Conservation (phyloP, 169 alveolate species). For the Plasmodium ovale region DNA sequence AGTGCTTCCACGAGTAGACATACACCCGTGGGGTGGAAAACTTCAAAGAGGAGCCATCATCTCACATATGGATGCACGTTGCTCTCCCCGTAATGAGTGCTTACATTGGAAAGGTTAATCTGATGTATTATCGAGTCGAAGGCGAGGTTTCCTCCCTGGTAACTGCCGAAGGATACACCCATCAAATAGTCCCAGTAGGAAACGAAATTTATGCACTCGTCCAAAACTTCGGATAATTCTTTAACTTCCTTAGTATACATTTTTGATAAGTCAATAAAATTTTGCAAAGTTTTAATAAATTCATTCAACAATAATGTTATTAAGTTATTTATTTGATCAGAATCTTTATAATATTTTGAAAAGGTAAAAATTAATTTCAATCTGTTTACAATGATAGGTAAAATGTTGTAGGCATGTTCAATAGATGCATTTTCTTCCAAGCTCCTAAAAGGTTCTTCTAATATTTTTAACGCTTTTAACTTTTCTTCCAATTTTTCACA, state of each 20-base stretch:
- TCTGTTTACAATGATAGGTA: conserved; percentile 65
- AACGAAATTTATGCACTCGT: conserved; percentile 69
- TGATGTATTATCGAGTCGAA: conserved; percentile 28
- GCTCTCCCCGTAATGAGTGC: no score
- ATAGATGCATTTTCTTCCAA: conserved; percentile 25
- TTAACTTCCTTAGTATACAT: conserved; percentile 65
- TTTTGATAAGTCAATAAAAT: conserved; percentile 60
- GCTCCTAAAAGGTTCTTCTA: conserved; percentile 61
- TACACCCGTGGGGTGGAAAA: no score
- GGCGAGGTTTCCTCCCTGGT: conserved; percentile 7
- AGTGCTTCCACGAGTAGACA: no score
- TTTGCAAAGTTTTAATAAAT: conserved; percentile 51
- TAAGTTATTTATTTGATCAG: conserved; percentile 58
- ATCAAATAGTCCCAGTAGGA: conserved; percentile 63
- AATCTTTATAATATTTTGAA: conserved; percentile 70
- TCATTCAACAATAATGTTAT: conserved; percentile 60
- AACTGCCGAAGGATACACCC: conserved; percentile 18
- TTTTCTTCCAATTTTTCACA: conserved; percentile 57
- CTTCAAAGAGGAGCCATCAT: no score
- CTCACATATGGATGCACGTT: no score
- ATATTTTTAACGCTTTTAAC: conserved; percentile 59
- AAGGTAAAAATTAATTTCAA: conserved; percentile 51
- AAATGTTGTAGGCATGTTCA: conserved; percentile 56
- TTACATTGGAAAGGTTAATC: conserved; percentile 63
- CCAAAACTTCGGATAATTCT: conserved; percentile 43